Evolutionary conservation across 768 basidiomycete genomes (phyloP).

Genomic region (Stropharia rugosoannulata): DNA sequence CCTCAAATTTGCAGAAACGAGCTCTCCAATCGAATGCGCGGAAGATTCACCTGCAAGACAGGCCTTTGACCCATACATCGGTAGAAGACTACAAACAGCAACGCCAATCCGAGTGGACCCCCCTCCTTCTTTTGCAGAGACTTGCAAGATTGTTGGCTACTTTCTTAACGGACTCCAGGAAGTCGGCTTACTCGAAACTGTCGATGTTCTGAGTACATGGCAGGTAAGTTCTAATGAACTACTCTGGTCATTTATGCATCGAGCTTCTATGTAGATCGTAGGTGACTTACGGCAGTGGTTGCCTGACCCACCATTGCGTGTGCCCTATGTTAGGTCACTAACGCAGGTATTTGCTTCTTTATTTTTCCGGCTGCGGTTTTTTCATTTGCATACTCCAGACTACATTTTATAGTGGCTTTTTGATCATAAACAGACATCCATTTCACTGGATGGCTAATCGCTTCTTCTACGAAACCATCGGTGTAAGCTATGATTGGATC

Average conservation of each 20-base stretch:
- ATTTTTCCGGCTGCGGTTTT: neutral
- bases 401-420: slow-evolving; percentile 54
- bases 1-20: slow-evolving; percentile 37
- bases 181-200: slow-evolving; percentile 41
- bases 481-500: slow-evolving; percentile 50
- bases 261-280: slow-evolving; percentile 30
- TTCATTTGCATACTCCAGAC: slow-evolving; percentile 34
- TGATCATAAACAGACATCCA: slow-evolving; percentile 50
- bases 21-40: slow-evolving; percentile 34
- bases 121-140: slow-evolving; percentile 44
- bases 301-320: slow-evolving; percentile 34
- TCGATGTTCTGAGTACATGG: slow-evolving; percentile 55
- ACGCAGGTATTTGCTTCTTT: slow-evolving; percentile 46
- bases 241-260: too few relatives aligned
- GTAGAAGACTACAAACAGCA: slow-evolving; percentile 63
- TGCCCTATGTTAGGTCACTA: slow-evolving; percentile 63
- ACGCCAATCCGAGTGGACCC: slow-evolving; percentile 66
- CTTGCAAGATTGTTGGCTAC: slow-evolving; percentile 49
- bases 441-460: slow-evolving; percentile 57
- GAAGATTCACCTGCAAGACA: slow-evolving; percentile 46
- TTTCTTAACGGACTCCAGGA: slow-evolving; percentile 61
- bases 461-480: slow-evolving; percentile 65
- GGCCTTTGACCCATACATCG: slow-evolving; percentile 67
- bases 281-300: slow-evolving; percentile 53
- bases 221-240: slow-evolving; percentile 40